A percentile compares a stretch with the other conserved stretches of the same genome.
These are phyloP conservation scores for Acer negundo DNA, from an alignment of 345 rosid genomes.

Conservation along the genomic window DNA sequence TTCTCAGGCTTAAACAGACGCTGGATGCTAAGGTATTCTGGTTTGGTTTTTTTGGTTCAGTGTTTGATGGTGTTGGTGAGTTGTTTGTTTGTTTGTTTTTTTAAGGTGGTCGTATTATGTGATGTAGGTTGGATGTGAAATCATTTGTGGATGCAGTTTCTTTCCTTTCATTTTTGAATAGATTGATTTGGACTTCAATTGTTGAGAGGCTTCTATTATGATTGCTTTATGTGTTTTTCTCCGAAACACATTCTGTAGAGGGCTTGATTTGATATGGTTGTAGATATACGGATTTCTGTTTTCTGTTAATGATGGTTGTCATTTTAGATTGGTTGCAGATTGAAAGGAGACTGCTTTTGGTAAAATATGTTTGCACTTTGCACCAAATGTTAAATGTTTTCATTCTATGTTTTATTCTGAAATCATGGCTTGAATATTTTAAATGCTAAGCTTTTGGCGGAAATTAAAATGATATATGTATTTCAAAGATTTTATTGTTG, in stretches of 20 bases:
- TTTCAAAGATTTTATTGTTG: not conserved
- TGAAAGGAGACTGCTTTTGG: not conserved
- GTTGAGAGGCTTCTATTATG: constrained; percentile 1
- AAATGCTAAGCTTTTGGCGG: not conserved
- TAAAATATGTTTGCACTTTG: constrained; percentile 2
- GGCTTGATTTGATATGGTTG: not conserved
- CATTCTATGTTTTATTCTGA: not conserved
- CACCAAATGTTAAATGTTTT: constrained; percentile 5
- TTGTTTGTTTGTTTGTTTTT: not conserved
- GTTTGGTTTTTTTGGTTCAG: not conserved
- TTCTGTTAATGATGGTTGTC: not conserved
- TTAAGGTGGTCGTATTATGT: constrained; percentile 12
- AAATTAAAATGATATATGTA: not conserved
- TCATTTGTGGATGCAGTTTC: constrained; percentile 8
- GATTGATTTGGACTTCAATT: not conserved
- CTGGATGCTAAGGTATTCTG: constrained; percentile 71
- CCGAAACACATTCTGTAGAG: not conserved
- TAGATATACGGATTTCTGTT: not conserved
- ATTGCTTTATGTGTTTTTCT: not conserved
- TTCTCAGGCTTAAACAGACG: constrained; percentile 82
- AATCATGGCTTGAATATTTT: not conserved
- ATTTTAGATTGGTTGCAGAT: not conserved
- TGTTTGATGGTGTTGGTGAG: not conserved
- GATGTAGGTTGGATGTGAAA: constrained; percentile 12
- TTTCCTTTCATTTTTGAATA: not conserved